A percentile compares a stretch with the other conserved stretches of the same genome.
phyloP scores from a whole-genome alignment of 306 rosid genomes.

The Herpetospermum pedunculosum region DNA sequence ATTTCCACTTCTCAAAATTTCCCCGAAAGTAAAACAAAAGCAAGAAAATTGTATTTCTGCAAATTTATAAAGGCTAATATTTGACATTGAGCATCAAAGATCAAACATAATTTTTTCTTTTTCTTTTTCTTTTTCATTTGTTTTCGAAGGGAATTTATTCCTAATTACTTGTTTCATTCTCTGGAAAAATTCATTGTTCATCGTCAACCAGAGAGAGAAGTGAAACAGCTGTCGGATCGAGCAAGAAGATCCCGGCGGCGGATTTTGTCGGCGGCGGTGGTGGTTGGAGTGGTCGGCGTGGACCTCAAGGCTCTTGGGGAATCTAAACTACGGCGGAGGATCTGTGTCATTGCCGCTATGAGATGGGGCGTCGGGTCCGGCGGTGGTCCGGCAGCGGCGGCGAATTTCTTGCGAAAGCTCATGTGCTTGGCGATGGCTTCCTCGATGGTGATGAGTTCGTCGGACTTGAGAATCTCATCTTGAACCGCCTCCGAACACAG shows the following conservation, averaged over 20 bases:
- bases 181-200: background rate
- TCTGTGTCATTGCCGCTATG: conserved; percentile 79
- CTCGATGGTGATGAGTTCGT: conserved; percentile 57
- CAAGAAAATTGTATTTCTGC: background rate
- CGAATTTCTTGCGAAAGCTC: conserved; percentile 60
- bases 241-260: background rate
- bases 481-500: conserved; percentile 82
- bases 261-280: background rate
- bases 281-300: conserved; percentile 36
- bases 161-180: background rate
- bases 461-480: conserved; percentile 68
- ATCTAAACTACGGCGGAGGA: conserved; percentile 68
- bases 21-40: background rate
- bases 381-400: conserved; percentile 60
- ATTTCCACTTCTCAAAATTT: background rate
- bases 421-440: conserved; percentile 73
- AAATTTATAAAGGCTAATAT: background rate
- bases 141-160: background rate
- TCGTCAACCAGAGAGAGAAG: background rate
- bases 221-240: background rate
- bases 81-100: background rate
- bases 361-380: conserved; percentile 58
- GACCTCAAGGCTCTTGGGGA: conserved; percentile 58
- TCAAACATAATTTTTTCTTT: background rate
- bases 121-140: background rate